phyloP scores from a whole-genome alignment of 768 basidiomycete genomes.

The Collybiopsis confluens region DNA sequence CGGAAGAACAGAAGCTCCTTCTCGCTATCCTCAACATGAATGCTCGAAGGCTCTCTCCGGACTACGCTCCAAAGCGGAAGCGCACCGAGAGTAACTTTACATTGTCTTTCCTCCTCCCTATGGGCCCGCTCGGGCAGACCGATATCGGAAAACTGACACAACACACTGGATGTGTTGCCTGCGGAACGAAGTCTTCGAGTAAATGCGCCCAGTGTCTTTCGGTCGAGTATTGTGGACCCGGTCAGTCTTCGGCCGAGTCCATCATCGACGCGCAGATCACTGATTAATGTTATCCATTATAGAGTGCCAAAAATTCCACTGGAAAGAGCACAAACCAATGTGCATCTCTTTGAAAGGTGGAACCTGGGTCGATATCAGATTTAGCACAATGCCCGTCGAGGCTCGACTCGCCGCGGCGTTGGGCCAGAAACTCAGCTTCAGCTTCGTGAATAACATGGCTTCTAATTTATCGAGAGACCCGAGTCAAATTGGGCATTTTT shows the following conservation, averaged over 20 bases:
- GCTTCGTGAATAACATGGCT: not conserved
- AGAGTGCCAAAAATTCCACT: constrained; percentile 25
- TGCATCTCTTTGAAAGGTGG: constrained; percentile 21
- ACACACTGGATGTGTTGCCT: constrained; percentile 10
- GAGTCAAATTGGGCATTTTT: too few species aligned
- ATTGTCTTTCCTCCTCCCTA: constrained; percentile 10
- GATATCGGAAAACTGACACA: constrained; percentile 8
- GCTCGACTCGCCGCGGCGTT: not conserved
- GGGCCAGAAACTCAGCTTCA: not conserved
- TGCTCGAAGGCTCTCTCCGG: constrained; percentile 4
- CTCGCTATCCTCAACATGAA: constrained; percentile 5
- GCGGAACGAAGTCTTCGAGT: constrained; percentile 10
- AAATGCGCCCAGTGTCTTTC: constrained; percentile 11
- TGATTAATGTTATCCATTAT: not conserved
- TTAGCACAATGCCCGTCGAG: not conserved
- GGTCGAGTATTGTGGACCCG: constrained; percentile 11
- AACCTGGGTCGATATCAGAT: constrained; percentile 1
- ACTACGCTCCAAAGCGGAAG: constrained; percentile 2
- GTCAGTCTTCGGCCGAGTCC: not conserved
- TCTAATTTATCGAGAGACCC: too few species aligned
- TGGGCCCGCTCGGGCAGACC: constrained; percentile 1
- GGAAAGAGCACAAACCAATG: constrained; percentile 21
- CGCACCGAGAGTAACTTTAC: not conserved
- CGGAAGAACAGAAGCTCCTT: constrained; percentile 9
- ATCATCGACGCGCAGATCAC: not conserved